phyloP scores from a whole-genome alignment of 495 filamentous ascomycete species.

The Penicillium atrosanguineum region DNA sequence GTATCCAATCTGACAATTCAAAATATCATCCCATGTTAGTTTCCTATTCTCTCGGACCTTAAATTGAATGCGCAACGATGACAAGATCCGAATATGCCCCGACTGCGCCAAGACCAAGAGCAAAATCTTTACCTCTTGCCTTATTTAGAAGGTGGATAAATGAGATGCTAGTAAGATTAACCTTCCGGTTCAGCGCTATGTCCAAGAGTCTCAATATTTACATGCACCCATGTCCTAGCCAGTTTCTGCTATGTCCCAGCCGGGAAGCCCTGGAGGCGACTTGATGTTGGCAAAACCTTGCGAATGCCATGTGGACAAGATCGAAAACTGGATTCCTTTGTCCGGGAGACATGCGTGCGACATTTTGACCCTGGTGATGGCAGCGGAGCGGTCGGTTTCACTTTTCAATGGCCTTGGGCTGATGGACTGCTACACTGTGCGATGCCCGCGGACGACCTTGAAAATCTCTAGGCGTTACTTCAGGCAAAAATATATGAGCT shows the following conservation, averaged over 20 bases:
- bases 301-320: conserved; percentile 10
- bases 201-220: background rate
- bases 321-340: background rate
- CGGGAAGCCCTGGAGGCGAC: background rate
- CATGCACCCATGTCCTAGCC: background rate
- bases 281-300: conserved; percentile 5
- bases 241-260: background rate
- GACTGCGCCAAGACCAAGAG: background rate
- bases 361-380: conserved; percentile 1
- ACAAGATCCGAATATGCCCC: conserved; percentile 4
- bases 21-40: background rate
- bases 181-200: background rate
- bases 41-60: background rate
- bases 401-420: conserved; percentile 1
- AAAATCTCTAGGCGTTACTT: background rate
- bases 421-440: conserved; percentile 5
- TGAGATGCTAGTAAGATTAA: background rate
- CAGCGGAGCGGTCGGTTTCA: conserved; percentile 7
- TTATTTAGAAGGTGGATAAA: background rate
- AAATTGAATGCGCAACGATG: background rate
- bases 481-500: no score
- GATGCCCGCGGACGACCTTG: background rate
- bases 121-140: background rate
- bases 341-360: conserved; percentile 8
- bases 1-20: background rate